Evolutionary conservation across 2,329 filamentous ascomycete genomes (phyloP), one percentile per base, ranked within the genome.

Genomic region (Penicillium sp.): DNA sequence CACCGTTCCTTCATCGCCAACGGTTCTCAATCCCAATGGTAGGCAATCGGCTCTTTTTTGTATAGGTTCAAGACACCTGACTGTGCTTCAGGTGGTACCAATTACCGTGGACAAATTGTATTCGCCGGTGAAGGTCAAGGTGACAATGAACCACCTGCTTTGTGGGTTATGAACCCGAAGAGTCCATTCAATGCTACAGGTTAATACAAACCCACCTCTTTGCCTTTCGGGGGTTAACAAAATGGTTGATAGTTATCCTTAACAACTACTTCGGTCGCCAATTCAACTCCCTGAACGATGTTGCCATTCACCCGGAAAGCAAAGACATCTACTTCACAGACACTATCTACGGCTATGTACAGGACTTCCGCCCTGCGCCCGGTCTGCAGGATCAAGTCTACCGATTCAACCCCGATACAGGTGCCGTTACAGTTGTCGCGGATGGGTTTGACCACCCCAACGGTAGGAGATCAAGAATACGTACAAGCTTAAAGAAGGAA

Each of bases 261-360:
- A 65, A 65, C 49, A 65, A 65, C 47, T 65, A 59, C 53, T 65
- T 64, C 40, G 63, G 63, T 33, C 60, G 62, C 6, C 62, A 64
- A 37, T 65, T 65, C 31, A 65, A 64, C 38, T 64, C 63, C 6
- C 19, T 65, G 17, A 64, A 65, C 17, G 62, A 65, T 51, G 54
- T 65, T 1, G 56, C 55, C 6, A 58, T 65, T 10, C 63, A 65
- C 27, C 62, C 63, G 0, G 47, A 54, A n/a, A 63, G 54, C 29
- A 63, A 62, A 31, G 62, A 64, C 10, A 53, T 65, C 29, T 65
- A 63, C 42, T 65, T 65, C 38, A 65, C 63, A 15, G 63, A 65
- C 40, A 59, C 61, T 0, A 60, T 64, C 25, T 65, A 65, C 21
- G 62, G 62, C 6, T 65, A 58, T 21, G 56, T 55, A 6, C 63